Evolutionary conservation across 495 filamentous ascomycete genomes (phyloP), one percentile per base, ranked within the genome.

Genomic region (Saxophila tyrrhenica): DNA sequence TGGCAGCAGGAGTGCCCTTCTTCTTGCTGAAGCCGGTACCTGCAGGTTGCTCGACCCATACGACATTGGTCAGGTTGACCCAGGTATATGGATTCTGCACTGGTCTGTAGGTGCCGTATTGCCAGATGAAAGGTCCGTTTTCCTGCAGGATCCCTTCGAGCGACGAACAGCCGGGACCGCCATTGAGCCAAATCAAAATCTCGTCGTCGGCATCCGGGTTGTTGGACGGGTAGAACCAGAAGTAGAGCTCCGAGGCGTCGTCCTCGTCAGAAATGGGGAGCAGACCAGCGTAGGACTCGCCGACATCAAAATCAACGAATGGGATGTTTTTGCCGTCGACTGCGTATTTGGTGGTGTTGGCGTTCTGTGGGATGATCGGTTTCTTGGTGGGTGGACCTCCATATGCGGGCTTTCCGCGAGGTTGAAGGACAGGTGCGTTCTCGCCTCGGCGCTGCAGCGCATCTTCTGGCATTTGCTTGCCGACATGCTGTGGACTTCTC

Each of bases 1-100:
- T 75, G 22, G 76, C 78, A 15, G 70, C 76, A 1, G 78, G 74
- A 0, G 64, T 74, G 1, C 80, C 80, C 2, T 45, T 48, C 43
- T 44, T 15, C 49, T 73, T 71, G 0, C 76, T 72, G 58, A 77
- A 85, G 3, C 81, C 64, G 9, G 59, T 62, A 21, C 64, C 64
- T 3, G 62, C 60, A 17, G 64, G 64, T 38, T 67, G 64, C 50
- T 67, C 64, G 15, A 67, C 62, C 62, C 63, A 67, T 1, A 67
- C 46, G 45, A 63, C 59, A 50, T 67, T 67, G 11, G 64, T 67
- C 8, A 51, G 25, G 23, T 57, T 51, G 25, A 57, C 52, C 59
- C 61, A 63, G 24, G 57, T 59, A 24, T 62, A 64, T 5, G 55
- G 58, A 25, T 64, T 61, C 25, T 56, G 44, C 22, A 63, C 51